phyloP scores from a whole-genome alignment of 768 basidiomycete genomes.

The Suillus brevipes region DNA sequence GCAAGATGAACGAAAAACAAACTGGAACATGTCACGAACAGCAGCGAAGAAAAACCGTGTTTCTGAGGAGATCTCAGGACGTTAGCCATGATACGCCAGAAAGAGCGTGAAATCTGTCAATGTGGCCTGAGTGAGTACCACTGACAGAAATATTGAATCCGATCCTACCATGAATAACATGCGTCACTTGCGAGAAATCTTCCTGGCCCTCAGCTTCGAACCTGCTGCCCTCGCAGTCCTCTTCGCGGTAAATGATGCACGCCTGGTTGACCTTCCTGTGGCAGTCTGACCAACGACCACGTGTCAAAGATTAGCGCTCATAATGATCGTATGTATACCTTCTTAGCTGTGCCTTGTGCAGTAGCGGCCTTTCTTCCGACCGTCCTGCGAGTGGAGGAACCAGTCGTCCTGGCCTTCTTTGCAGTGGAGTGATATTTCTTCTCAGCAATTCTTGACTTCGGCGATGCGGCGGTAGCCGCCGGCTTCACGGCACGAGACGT shows the following conservation, averaged over 20 bases:
- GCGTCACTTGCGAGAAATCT: slow-evolving; percentile 4
- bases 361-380: slow-evolving; percentile 10
- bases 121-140: slow-evolving; percentile 1
- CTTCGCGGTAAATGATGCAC: not conserved
- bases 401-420: slow-evolving; percentile 23
- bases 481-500: slow-evolving; percentile 3
- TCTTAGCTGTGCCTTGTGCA: slow-evolving; percentile 9
- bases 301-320: slow-evolving; percentile 1
- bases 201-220: not conserved
- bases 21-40: slow-evolving; percentile 4
- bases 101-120: slow-evolving; percentile 4
- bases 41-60: not conserved
- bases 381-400: slow-evolving; percentile 12
- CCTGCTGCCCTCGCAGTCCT: slow-evolving; percentile 1
- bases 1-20: slow-evolving; percentile 3
- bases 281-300: not conserved
- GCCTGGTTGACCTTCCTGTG: not conserved
- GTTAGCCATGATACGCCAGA: slow-evolving; percentile 5
- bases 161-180: slow-evolving; percentile 8
- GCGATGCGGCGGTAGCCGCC: not conserved
- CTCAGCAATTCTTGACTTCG: slow-evolving; percentile 7
- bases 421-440: slow-evolving; percentile 27
- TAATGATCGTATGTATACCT: slow-evolving; percentile 8
- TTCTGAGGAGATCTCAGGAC: slow-evolving; percentile 7
- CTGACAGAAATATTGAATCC: slow-evolving; percentile 1